Evolutionary conservation across 2,329 filamentous ascomycete genomes (phyloP), one percentile per base, ranked within the genome.

Genomic region (Penicillium palitans): DNA sequence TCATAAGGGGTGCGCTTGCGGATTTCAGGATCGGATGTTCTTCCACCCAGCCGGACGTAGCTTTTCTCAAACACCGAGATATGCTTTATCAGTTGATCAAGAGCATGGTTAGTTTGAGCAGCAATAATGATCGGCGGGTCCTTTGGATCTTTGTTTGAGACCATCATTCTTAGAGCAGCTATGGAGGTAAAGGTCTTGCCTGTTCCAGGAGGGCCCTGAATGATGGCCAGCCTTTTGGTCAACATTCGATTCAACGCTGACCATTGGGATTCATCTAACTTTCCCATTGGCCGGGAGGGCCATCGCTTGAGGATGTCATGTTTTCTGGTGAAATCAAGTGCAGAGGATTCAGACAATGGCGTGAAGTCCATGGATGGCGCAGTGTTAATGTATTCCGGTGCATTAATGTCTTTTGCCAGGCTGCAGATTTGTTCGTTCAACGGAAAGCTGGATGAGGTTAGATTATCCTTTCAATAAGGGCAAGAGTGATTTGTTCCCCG

Each of bases 81-180:
- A 55, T 88, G 84, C 1, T 78, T 76, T 0, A 96, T 78, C 0
- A 97, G 79, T 69, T 96, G 92, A 66, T 97, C 92, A 0, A 96
- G 78, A 0, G 92, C 92, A 73, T 96, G 91, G 59, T 97, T 97
- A 0, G 92, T 97, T 67, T 96, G 91, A 8, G 91, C 91, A 0
- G 91, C 84, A 4, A 96, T 80, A 21, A 96, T 81, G 31, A 97
- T 87, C 0, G 90, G 90, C 9, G 87, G 82, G 57, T 88, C 85
- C 0, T 74, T 78, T 2, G 70, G 66, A 2, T 72, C 70, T 67
- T 84, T 81, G 53, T 89, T 90, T 1, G 80, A 74, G 0, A 91
- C 77, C 53, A 93, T 77, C 1, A 88, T 79, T 47, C 84, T 85
- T 10, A 97, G 72, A 0, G 89, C 88, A 27, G 87, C 78, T 2